A percentile compares a stretch with the other conserved stretches of the same genome.
phyloP scores from a whole-genome alignment of 192 early-diverging fungal species.

The Coemansia guatemalensis region DNA sequence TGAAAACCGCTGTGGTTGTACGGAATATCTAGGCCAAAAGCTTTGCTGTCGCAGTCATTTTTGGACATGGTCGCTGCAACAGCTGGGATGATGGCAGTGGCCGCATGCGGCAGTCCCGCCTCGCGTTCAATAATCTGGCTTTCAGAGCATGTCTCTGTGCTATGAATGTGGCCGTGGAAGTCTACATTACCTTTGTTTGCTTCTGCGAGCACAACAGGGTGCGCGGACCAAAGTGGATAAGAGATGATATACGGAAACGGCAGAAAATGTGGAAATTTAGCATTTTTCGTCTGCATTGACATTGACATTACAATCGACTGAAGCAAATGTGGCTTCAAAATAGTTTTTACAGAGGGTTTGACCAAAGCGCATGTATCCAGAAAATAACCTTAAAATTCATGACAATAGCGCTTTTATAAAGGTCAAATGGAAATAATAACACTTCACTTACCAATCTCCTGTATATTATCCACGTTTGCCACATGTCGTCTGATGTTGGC shows the following conservation, averaged over 20 bases:
- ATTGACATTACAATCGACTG: neutral
- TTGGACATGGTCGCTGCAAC: neutral
- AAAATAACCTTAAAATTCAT: neutral
- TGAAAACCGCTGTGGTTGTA: neutral
- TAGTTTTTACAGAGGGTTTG: neutral
- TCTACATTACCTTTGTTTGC: constrained; percentile 1
- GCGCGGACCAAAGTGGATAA: neutral
- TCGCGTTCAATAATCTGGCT: constrained; percentile 12
- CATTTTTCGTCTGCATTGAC: neutral
- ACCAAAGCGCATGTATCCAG: neutral
- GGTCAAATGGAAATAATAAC: constrained; percentile 7
- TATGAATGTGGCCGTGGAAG: neutral
- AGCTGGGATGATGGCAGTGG: neutral
- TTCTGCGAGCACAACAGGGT: neutral
- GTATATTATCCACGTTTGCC: constrained; percentile 10
- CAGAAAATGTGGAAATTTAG: neutral
- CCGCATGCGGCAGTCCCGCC: constrained; percentile 4
- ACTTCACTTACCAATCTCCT: constrained; percentile 7
- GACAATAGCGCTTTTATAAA: neutral
- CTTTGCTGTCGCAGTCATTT: no score
- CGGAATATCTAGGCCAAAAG: neutral
- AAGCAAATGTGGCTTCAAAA: neutral
- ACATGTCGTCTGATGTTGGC: constrained; percentile 8
- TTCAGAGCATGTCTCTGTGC: neutral
- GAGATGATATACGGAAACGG: neutral